phyloP scores from a whole-genome alignment of 768 basidiomycete species.

The Paxillus ammoniavirescens region DNA sequence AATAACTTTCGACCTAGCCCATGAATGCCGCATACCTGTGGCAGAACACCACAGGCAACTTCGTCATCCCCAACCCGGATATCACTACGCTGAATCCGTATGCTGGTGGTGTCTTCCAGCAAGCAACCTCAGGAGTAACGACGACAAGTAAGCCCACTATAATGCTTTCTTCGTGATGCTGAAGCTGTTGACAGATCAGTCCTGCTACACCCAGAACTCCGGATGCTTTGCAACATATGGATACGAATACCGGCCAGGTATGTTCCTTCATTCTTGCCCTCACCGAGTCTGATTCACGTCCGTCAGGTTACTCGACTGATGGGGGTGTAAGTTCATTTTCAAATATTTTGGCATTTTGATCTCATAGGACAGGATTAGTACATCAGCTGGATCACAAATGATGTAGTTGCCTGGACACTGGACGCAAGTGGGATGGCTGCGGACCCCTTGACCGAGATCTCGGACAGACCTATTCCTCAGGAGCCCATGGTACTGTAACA shows the following conservation, averaged over 20 bases:
- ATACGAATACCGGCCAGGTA: slow-evolving; percentile 76
- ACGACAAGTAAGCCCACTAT: slow-evolving; percentile 45
- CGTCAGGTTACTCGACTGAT: slow-evolving; percentile 30
- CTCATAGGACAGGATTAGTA: slow-evolving; percentile 43
- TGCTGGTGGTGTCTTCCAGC: slow-evolving; percentile 76
- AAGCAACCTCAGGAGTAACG: slow-evolving; percentile 74
- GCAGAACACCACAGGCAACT: slow-evolving; percentile 61
- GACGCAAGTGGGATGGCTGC: slow-evolving; percentile 60
- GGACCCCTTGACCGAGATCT: slow-evolving; percentile 55
- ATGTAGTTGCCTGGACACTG: slow-evolving; percentile 67
- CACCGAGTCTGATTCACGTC: background rate
- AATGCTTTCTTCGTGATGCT: background rate
- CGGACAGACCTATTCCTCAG: slow-evolving; percentile 67
- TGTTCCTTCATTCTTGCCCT: slow-evolving; percentile 16
- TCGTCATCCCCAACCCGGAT: slow-evolving; percentile 53
- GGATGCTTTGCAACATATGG: slow-evolving; percentile 72
- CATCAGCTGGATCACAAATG: slow-evolving; percentile 74
- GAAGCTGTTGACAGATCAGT: slow-evolving; percentile 47
- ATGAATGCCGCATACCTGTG: slow-evolving; percentile 74
- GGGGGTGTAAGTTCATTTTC: slow-evolving; percentile 44
- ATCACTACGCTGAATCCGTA: slow-evolving; percentile 61
- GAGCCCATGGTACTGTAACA: slow-evolving; percentile 72
- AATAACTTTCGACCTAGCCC: slow-evolving; percentile 47
- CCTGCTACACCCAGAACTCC: slow-evolving; percentile 55
- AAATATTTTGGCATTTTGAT: background rate